Percentiles rank a stretch among this genome's conserved stretches.
These are phyloP conservation scores for Nicotiana obtusifolia DNA, from an alignment of 257 asterid species.

Conservation along the genomic window DNA sequence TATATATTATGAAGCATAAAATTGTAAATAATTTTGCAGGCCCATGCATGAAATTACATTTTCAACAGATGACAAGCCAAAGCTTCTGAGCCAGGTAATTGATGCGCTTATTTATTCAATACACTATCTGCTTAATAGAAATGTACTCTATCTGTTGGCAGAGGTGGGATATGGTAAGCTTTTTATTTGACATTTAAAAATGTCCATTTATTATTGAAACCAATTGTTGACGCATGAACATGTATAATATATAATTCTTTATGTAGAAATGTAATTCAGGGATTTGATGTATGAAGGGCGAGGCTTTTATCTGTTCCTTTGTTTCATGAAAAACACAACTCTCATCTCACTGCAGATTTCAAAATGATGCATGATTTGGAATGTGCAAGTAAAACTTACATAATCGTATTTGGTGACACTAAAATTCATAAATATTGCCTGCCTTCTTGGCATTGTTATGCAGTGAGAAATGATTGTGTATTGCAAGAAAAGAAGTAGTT, in stretches of 20 bases:
- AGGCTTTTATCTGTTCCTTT: background rate
- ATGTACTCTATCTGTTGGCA: background rate
- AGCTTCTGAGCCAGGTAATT: conserved; percentile 89
- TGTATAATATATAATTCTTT: background rate
- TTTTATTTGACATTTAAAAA: background rate
- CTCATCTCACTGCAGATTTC: background rate
- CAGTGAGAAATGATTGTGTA: conserved; percentile 4
- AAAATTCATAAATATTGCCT: background rate
- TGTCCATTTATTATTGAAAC: background rate
- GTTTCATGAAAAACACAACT: background rate
- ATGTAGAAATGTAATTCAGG: background rate
- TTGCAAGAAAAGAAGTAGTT: background rate
- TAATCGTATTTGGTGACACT: background rate
- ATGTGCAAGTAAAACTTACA: background rate
- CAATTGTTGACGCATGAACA: background rate
- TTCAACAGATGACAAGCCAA: conserved; percentile 87
- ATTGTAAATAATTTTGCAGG: conserved; percentile 41
- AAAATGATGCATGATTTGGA: background rate
- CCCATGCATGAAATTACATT: conserved; percentile 98
- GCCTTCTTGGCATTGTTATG: background rate
- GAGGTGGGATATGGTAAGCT: background rate
- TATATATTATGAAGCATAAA: background rate
- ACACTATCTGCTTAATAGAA: background rate
- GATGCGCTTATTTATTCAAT: background rate
- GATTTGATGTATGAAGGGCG: background rate